phyloP scores from a whole-genome alignment of 2,329 filamentous ascomycete genomes.

The Fusarium annulatum region DNA sequence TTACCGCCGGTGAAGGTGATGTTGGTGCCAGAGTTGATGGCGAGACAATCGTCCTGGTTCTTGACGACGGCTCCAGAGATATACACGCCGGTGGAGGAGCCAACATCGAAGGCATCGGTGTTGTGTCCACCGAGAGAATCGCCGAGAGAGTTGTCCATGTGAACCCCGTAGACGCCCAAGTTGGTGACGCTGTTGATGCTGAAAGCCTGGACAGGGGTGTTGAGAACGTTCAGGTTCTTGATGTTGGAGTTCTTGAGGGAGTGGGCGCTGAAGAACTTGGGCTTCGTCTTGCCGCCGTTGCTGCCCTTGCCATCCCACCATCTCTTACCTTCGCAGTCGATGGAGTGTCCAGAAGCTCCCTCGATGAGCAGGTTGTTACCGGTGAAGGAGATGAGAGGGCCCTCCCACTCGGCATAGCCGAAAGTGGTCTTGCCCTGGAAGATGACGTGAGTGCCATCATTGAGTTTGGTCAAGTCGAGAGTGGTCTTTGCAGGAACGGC shows the following conservation, averaged over 20 bases:
- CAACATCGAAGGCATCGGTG: slow-evolving; percentile 70
- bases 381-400: slow-evolving; percentile 71
- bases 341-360: slow-evolving; percentile 58
- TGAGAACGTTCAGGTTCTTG: slow-evolving; percentile 53
- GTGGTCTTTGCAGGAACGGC: slow-evolving; percentile 68
- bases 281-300: slow-evolving; percentile 72
- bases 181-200: slow-evolving; percentile 52
- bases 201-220: slow-evolving; percentile 57
- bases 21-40: slow-evolving; percentile 64
- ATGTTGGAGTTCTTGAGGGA: slow-evolving; percentile 52
- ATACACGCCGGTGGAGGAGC: slow-evolving; percentile 58
- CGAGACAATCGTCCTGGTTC: slow-evolving; percentile 72
- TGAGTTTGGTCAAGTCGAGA: slow-evolving; percentile 66
- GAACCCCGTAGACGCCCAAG: slow-evolving; percentile 50
- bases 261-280: slow-evolving; percentile 67
- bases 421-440: slow-evolving; percentile 76
- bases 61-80: slow-evolving; percentile 65
- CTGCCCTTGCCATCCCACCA: slow-evolving; percentile 72
- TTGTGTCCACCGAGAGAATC: slow-evolving; percentile 57
- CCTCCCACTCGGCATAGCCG: slow-evolving; percentile 72
- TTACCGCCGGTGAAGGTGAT: slow-evolving; percentile 58
- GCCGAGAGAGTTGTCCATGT: slow-evolving; percentile 54
- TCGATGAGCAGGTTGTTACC: slow-evolving; percentile 66
- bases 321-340: slow-evolving; percentile 66
- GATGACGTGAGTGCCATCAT: slow-evolving; percentile 63